These are phyloP conservation scores for Priceomyces carsonii DNA, from an alignment of 805 yeast species.

Conservation along the genomic window DNA sequence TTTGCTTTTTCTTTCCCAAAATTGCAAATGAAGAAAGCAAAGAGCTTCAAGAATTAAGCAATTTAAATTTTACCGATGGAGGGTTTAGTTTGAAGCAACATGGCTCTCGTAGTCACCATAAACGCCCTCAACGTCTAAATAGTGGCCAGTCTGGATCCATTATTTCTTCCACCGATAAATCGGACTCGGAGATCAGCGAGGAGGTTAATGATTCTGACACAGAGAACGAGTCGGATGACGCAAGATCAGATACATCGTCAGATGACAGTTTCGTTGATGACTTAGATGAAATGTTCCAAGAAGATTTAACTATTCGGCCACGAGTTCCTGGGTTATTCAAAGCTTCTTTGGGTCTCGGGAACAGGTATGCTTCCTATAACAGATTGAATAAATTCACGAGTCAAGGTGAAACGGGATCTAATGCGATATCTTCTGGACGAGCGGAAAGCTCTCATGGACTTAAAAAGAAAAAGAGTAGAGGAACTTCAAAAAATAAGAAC, in stretches of 20 bases:
- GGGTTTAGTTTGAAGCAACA: slow-evolving; percentile 43
- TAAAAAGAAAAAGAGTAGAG: slow-evolving; percentile 16
- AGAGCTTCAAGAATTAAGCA: slow-evolving; percentile 49
- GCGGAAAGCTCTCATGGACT: slow-evolving; percentile 23
- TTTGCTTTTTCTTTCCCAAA: slow-evolving; percentile 77
- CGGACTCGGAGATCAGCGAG: slow-evolving; percentile 21
- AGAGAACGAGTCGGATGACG: slow-evolving; percentile 12
- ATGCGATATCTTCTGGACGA: slow-evolving; percentile 36
- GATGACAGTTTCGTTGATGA: slow-evolving; percentile 67
- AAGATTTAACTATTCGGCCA: slow-evolving; percentile 52
- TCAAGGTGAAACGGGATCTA: slow-evolving; percentile 36
- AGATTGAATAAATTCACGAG: slow-evolving; percentile 38
- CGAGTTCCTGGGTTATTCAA: slow-evolving; percentile 53
- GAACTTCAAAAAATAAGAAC: slow-evolving; percentile 42
- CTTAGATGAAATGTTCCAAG: slow-evolving; percentile 63
- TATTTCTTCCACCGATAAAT: slow-evolving; percentile 9
- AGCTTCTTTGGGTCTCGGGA: slow-evolving; percentile 41
- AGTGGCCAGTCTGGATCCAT: slow-evolving; percentile 5
- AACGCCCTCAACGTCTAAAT: slow-evolving; percentile 12
- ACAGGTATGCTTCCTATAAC: slow-evolving; percentile 24
- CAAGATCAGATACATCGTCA: slow-evolving; percentile 28
- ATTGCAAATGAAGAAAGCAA: slow-evolving; percentile 32
- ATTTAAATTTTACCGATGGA: slow-evolving; percentile 45
- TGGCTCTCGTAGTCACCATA: slow-evolving; percentile 12
- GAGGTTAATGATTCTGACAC: slow-evolving; percentile 11